These are phyloP conservation scores for Leccinum arenicola DNA, from an alignment of 768 basidiomycete genomes.

Conservation along the genomic window DNA sequence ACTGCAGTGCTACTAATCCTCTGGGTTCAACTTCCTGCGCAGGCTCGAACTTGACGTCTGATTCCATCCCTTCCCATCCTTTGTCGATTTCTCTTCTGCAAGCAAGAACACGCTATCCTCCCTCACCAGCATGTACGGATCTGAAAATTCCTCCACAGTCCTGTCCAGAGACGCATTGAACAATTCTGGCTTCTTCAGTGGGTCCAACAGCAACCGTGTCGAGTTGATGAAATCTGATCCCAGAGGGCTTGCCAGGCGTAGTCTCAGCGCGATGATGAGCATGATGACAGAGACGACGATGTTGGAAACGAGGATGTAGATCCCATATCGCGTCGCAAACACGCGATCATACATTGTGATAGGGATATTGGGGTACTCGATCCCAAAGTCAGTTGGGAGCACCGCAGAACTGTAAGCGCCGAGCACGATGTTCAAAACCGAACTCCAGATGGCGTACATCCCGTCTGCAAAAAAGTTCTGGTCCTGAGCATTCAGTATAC, in stretches of 20 bases:
- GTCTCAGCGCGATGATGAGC: constrained; percentile 6
- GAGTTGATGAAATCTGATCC: constrained; percentile 8
- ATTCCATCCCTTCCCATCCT: too few species aligned
- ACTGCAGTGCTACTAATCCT: not conserved
- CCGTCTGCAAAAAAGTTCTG: not conserved
- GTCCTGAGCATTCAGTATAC: not conserved
- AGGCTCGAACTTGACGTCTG: not conserved
- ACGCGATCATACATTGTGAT: not conserved
- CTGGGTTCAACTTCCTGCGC: not conserved
- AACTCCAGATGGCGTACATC: constrained; percentile 4
- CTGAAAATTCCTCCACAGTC: not conserved
- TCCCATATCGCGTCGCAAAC: not conserved
- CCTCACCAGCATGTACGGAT: constrained; percentile 8
- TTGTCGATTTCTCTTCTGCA: not conserved
- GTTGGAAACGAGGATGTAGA: constrained; percentile 8
- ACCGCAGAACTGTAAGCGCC: constrained; percentile 10
- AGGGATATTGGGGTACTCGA: not conserved
- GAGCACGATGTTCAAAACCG: constrained; percentile 2
- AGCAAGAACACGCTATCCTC: constrained; percentile 1
- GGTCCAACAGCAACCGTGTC: constrained; percentile 12
- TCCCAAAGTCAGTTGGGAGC: not conserved
- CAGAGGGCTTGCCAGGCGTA: constrained; percentile 6
- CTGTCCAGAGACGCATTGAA: constrained; percentile 9
- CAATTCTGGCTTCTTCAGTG: constrained; percentile 9
- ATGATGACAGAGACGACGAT: constrained; percentile 10